Base-by-base conservation (phyloP, 495 filamentous ascomycete genomes). In the Penicillium argentinense region DNA sequence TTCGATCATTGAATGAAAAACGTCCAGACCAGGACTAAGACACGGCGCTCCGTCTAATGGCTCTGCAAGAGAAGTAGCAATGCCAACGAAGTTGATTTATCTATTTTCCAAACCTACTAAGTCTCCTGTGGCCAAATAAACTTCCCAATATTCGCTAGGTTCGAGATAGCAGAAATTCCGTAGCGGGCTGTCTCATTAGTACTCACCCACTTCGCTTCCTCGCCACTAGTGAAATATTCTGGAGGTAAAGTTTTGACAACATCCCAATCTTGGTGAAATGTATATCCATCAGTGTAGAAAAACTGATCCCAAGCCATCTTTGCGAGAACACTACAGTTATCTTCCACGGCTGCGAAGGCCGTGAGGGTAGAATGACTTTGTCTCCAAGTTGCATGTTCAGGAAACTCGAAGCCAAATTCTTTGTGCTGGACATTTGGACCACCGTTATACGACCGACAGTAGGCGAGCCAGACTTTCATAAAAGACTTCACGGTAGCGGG, bases 111-210 rank as follows among this genome's bases (percentile, higher is more conserved):
- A n/a, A n/a, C n/a, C n/a, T n/a, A n/a, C n/a, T n/a, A n/a, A n/a
- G n/a, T n/a, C n/a, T n/a, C n/a, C n/a, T n/a, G n/a, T n/a, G n/a
- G n/a, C n/a, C n/a, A n/a, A n/a, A 57, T 22, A 28, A 37, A 45
- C 14, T 32, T 38, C 5, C 53, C 21, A 13, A 57, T 52, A n/a
- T 9, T 57, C 17, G 54, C 58, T 9, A 62, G 45, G 19, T 62
- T 62, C 0, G 42, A 52, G 9, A 62, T 55, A 2, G 54, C 58
- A 17, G 58, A 57, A 3, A 62, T 40, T 0, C 58, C 54, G 42
- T 62, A 62, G 1, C 53, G 47, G 19, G 53, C 53, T 21, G 48
- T 49, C 36, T 57, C 53, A 28, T 62, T 62, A 0, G 58, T 62
- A 0, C 36, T 56, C 5, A 56, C 22, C 58, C 51, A 62, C 2